phyloP scores from a whole-genome alignment of 2,329 filamentous ascomycete species.

The Scolecobasidium constrictum region DNA sequence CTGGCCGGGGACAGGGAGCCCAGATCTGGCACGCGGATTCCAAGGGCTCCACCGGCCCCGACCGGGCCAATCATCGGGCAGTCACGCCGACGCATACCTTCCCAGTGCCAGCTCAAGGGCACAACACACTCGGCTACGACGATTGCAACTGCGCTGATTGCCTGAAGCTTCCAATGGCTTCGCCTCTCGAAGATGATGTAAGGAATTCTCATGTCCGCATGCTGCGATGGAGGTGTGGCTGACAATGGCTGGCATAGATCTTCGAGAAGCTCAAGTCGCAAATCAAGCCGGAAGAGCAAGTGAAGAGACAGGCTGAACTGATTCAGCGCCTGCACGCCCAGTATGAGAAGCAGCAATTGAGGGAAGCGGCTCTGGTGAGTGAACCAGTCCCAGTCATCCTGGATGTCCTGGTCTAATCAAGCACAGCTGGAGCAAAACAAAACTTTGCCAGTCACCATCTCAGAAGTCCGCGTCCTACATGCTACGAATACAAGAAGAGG shows the following conservation, averaged over 20 bases:
- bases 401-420: slow-evolving; percentile 10
- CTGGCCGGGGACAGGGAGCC: too few relatives aligned
- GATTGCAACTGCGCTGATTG: too few relatives aligned
- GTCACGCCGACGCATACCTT: neutral
- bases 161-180: slow-evolving; percentile 24
- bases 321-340: slow-evolving; percentile 47
- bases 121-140: too few relatives aligned
- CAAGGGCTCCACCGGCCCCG: neutral
- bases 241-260: too few relatives aligned
- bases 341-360: slow-evolving; percentile 50
- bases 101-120: too few relatives aligned
- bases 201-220: too few relatives aligned
- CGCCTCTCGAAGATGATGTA: slow-evolving; percentile 36
- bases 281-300: slow-evolving; percentile 46
- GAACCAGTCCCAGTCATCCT: neutral
- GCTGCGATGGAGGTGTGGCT: too few relatives aligned
- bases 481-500: slow-evolving; percentile 70
- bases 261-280: slow-evolving; percentile 49
- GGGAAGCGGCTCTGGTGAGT: slow-evolving; percentile 54
- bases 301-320: slow-evolving; percentile 49
- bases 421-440: slow-evolving; percentile 67
- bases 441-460: slow-evolving; percentile 77
- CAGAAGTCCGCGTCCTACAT: slow-evolving; percentile 72
- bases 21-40: too few relatives aligned
- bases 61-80: neutral